Percentiles rank a stretch among this genome's conserved stretches.
Conservation (phyloP, 2,329 filamentous ascomycete species). For the Epichloe uncinata region DNA sequence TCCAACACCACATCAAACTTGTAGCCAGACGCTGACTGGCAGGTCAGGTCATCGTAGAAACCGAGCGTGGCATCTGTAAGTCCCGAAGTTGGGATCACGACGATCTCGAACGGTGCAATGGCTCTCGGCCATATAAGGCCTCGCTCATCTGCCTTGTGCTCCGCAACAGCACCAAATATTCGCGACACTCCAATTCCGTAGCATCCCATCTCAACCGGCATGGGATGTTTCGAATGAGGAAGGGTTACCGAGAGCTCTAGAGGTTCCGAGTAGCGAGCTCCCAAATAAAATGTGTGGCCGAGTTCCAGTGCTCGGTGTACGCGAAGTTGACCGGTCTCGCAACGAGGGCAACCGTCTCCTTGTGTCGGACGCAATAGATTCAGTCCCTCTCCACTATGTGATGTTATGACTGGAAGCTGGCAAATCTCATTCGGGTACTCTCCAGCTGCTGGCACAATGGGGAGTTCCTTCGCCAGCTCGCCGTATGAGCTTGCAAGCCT, state of each 20-base stretch:
- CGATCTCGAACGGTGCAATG: slow-evolving; percentile 73
- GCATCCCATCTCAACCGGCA: slow-evolving; percentile 82
- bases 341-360: slow-evolving; percentile 63
- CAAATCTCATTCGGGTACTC: slow-evolving; percentile 1
- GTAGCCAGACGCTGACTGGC: slow-evolving; percentile 4
- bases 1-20: slow-evolving; percentile 57
- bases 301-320: slow-evolving; percentile 71
- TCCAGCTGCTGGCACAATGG: slow-evolving; percentile 11
- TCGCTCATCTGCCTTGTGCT: slow-evolving; percentile 54
- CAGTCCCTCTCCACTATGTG: slow-evolving; percentile 22
- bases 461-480: slow-evolving; percentile 12
- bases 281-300: slow-evolving; percentile 89
- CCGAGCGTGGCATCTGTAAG: slow-evolving; percentile 33
- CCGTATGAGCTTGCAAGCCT: slow-evolving; percentile 16
- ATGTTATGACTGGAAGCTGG: slow-evolving; percentile 6
- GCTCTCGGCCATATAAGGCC: slow-evolving; percentile 80
- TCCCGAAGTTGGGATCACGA: slow-evolving; percentile 44
- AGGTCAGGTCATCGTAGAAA: slow-evolving; percentile 50
- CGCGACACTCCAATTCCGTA: slow-evolving; percentile 90
- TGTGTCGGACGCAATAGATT: slow-evolving; percentile 52
- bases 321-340: slow-evolving; percentile 46
- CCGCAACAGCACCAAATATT: slow-evolving; percentile 75
- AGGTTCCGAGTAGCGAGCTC: slow-evolving; percentile 72
- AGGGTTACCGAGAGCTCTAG: slow-evolving; percentile 49
- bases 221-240: slow-evolving; percentile 17